Evolutionary conservation across 192 early-diverging fungal species (phyloP).

Genomic region (Geranomyces michiganensis): DNA sequence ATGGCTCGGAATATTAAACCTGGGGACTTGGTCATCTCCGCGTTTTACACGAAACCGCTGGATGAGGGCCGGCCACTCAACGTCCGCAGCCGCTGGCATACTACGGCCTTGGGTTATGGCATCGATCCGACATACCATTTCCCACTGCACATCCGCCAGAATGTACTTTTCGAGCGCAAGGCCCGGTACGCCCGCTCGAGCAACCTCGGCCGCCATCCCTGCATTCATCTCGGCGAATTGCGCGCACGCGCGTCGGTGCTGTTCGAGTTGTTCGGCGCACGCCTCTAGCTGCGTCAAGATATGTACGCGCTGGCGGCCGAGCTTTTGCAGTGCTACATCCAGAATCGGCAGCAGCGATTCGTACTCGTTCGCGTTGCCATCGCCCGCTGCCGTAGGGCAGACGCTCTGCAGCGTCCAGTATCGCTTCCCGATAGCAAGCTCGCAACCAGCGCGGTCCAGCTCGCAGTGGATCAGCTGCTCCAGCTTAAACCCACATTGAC

Average conservation of each 20-base stretch:
- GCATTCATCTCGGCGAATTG: constrained; percentile 16
- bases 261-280: not conserved
- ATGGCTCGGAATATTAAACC: not conserved
- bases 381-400: too few relatives aligned
- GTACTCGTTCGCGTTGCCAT: too few relatives aligned
- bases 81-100: not conserved
- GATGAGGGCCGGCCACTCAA: not conserved
- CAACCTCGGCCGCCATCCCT: constrained; percentile 7
- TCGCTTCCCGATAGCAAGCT: too few relatives aligned
- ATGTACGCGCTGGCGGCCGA: not conserved
- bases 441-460: not conserved
- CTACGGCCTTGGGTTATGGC: not conserved
- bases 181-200: not conserved
- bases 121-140: constrained; percentile 2
- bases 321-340: not conserved
- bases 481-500: constrained; percentile 14
- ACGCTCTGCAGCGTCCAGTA: too few relatives aligned
- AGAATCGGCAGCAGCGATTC: too few relatives aligned
- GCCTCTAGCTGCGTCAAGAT: not conserved
- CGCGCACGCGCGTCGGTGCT: constrained; percentile 10
- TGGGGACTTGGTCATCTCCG: not conserved
- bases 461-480: not conserved
- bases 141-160: constrained; percentile 4
- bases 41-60: not conserved
- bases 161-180: not conserved